Evolutionary conservation across 192 early-diverging fungal species (phyloP).

Genomic region (Linnemannia exigua): DNA sequence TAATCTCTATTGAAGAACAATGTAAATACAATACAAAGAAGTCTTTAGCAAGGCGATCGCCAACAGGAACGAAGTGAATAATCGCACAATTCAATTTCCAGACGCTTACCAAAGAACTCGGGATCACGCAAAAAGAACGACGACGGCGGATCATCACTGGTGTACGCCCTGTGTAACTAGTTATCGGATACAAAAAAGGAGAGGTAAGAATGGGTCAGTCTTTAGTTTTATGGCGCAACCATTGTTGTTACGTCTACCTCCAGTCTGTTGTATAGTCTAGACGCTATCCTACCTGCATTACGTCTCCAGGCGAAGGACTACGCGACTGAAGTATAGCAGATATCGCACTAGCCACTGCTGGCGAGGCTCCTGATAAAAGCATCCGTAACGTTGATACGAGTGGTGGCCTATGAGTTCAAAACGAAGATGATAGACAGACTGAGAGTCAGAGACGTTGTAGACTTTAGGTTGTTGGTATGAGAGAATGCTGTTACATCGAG

Average conservation of each 20-base stretch:
- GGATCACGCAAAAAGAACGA: constrained; percentile 56
- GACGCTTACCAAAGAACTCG: constrained; percentile 48
- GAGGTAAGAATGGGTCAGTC: not conserved
- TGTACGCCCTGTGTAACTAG: constrained; percentile 65
- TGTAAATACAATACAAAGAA: not conserved
- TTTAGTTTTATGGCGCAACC: not conserved
- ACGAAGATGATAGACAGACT: not conserved
- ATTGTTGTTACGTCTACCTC: not conserved
- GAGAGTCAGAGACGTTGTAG: not conserved
- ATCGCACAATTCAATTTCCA: not conserved
- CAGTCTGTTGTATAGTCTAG: too few relatives aligned
- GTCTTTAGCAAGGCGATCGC: not conserved
- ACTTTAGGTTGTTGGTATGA: not conserved
- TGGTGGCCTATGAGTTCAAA: constrained; percentile 19
- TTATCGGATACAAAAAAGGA: not conserved
- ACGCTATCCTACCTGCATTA: constrained; percentile 58
- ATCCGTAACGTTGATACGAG: constrained; percentile 47
- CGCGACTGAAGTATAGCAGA: constrained; percentile 58
- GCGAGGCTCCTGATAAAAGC: constrained; percentile 57
- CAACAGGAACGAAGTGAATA: not conserved
- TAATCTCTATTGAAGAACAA: constrained; percentile 54
- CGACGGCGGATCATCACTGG: constrained; percentile 57
- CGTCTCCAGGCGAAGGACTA: constrained; percentile 68
- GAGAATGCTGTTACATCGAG: not conserved
- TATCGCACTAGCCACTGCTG: constrained; percentile 56